Evolutionary conservation across 768 basidiomycete species (phyloP), one percentile per base, ranked within the genome.

Genomic region (Amanita exitialis): DNA sequence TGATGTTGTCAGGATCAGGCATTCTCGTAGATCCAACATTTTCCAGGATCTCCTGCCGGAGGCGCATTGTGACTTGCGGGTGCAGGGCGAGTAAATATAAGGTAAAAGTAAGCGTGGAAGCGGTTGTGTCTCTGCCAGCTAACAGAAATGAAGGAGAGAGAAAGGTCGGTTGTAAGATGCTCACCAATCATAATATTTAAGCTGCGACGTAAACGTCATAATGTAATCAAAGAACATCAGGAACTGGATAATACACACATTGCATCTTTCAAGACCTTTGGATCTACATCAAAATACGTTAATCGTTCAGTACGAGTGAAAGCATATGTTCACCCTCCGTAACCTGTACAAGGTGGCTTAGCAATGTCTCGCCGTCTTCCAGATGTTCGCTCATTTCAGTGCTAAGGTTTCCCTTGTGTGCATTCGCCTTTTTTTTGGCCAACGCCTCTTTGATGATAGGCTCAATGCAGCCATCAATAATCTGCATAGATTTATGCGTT

Each of bases 21-120:
- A 72, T 65, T 1, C 69, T 67, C 0, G 66, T 67, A 0, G 66
- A 59, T 0, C 82, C n/a, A n/a, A n/a, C n/a, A n/a, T n/a, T n/a
- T n/a, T n/a, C n/a, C 4, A 79, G 60, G 46, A 86, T 72, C 63
- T 86, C 83, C 46, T 77, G 67, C 1, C 78, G 73, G 16, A 84
- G 68, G 6, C 76, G 73, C 1, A 54, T 34, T 13, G 70, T 61
- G 44, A 81, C 69, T 1, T 68, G 58, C 0, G 78, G 76, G 55
- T 84, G 68, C 54, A 71, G 71, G n/a, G 82, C 69, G 9, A 84
- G 71, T 61, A 69, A 62, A 54, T 74, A 72, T 3, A 72, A 53
- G 1, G 65, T 57, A 53, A 72, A 74, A 0, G 71, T 73, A 9
- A n/a, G n/a, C n/a, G n/a, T n/a, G n/a, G n/a, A n/a, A n/a, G 73